Evolutionary conservation across 2,329 filamentous ascomycete genomes (phyloP).

Genomic region (Chalara sp.): DNA sequence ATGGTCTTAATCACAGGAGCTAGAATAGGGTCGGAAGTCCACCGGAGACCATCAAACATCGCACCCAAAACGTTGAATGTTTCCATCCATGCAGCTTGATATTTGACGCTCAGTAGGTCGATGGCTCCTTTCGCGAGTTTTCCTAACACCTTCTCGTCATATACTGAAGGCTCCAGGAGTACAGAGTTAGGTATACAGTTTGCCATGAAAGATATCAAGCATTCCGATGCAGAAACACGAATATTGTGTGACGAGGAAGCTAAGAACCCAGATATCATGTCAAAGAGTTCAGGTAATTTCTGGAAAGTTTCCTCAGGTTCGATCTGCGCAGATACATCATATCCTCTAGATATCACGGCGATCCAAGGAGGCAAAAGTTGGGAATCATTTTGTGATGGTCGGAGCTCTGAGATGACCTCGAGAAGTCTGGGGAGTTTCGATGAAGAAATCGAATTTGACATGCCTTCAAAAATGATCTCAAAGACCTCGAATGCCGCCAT

Average conservation of each 20-base stretch:
- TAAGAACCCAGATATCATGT: conserved; percentile 72
- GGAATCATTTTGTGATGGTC: conserved; percentile 87
- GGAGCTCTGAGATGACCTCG: conserved; percentile 86
- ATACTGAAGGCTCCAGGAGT: conserved; percentile 82
- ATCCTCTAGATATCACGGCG: conserved; percentile 87
- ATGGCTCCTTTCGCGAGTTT: conserved; percentile 70
- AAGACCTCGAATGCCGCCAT: conserved; percentile 97
- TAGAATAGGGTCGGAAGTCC: conserved; percentile 76
- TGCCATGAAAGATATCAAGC: conserved; percentile 83
- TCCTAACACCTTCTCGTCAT: conserved; percentile 83
- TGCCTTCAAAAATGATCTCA: conserved; percentile 89
- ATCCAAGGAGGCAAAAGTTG: conserved; percentile 95
- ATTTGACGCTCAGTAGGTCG: conserved; percentile 78
- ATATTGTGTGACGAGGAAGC: conserved; percentile 88
- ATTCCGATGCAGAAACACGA: conserved; percentile 88
- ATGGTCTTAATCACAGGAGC: conserved; percentile 69
- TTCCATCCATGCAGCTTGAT: conserved; percentile 90
- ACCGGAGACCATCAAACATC: conserved; percentile 80
- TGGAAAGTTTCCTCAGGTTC: conserved; percentile 87
- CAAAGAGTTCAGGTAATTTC: conserved; percentile 80
- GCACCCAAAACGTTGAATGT: conserved; percentile 84
- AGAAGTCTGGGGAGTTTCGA: conserved; percentile 83
- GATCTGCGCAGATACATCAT: conserved; percentile 86
- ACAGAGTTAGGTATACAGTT: conserved; percentile 82
- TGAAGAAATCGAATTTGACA: conserved; percentile 79